Percentiles rank a stretch among this genome's conserved stretches.
Conservation (phyloP, 805 yeast species). For the Suhomyces xylopsoci region DNA sequence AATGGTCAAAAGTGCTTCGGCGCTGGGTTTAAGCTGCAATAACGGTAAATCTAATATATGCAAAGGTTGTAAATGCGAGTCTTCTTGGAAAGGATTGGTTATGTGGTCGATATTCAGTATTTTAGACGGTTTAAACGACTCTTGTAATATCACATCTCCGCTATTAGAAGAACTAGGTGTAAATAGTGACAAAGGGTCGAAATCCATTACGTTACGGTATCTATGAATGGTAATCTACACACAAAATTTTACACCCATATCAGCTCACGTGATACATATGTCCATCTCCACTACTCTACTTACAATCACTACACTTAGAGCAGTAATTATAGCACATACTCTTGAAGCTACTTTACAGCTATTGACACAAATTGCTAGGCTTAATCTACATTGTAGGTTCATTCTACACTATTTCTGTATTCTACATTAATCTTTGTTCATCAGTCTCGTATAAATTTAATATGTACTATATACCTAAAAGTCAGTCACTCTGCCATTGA, state of each 20-base stretch:
- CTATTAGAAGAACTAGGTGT: constrained; percentile 19
- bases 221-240: background rate
- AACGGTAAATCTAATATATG: constrained; percentile 61
- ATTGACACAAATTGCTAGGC: no score
- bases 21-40: constrained; percentile 46
- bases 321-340: background rate
- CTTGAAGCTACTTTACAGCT: no score
- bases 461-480: constrained; percentile 43
- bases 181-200: constrained; percentile 42
- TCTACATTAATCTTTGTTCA: no score
- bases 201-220: constrained; percentile 23
- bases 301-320: background rate
- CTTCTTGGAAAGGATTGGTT: constrained; percentile 7
- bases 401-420: no score
- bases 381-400: no score
- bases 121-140: background rate
- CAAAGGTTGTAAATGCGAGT: constrained; percentile 31
- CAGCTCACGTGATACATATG: background rate
- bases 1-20: constrained; percentile 40
- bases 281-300: background rate
- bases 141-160: background rate
- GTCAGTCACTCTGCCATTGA: constrained; percentile 94
- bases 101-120: background rate
- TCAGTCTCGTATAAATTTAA: background rate
- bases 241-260: background rate